Conservation (phyloP, 2,329 filamentous ascomycete genomes). For the Fusarium sarcochroum region DNA sequence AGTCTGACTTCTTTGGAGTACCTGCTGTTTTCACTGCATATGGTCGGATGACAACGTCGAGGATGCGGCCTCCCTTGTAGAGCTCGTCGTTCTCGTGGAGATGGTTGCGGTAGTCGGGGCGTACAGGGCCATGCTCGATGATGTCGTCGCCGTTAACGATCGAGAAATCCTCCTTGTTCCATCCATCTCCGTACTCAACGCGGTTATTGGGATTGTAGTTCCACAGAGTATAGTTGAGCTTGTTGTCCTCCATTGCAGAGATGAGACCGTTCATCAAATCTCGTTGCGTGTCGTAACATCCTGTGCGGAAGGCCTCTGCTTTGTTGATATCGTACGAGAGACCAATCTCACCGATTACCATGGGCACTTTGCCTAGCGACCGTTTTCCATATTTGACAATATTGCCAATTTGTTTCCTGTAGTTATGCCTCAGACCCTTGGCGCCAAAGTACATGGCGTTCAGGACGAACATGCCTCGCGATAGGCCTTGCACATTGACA, state of each 20-base stretch:
- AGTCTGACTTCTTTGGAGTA: conserved; percentile 52
- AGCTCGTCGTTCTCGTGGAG: conserved; percentile 53
- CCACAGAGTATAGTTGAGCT: conserved; percentile 57
- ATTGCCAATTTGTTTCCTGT: conserved; percentile 55
- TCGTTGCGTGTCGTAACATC: conserved; percentile 56
- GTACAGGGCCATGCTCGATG: conserved; percentile 46
- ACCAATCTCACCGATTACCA: conserved; percentile 58
- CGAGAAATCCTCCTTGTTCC: conserved; percentile 61
- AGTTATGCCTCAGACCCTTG: conserved; percentile 56
- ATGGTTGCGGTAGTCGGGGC: conserved; percentile 53
- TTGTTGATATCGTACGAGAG: conserved; percentile 59
- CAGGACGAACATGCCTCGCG: conserved; percentile 57
- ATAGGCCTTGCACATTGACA: conserved; percentile 59
- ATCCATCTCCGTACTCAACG: conserved; percentile 57
- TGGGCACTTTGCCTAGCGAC: conserved; percentile 54
- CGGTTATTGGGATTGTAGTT: conserved; percentile 58
- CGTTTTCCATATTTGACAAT: conserved; percentile 52
- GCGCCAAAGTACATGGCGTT: conserved; percentile 58
- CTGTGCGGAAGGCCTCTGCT: conserved; percentile 54
- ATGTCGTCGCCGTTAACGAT: conserved; percentile 55
- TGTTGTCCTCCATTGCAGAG: conserved; percentile 57
- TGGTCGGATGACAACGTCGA: conserved; percentile 58
- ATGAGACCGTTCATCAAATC: conserved; percentile 58
- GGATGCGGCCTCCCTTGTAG: conserved; percentile 55
- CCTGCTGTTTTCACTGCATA: conserved; percentile 59